phyloP scores from a whole-genome alignment of 2,329 filamentous ascomycete species.

The Colletotrichum endophyticum region DNA sequence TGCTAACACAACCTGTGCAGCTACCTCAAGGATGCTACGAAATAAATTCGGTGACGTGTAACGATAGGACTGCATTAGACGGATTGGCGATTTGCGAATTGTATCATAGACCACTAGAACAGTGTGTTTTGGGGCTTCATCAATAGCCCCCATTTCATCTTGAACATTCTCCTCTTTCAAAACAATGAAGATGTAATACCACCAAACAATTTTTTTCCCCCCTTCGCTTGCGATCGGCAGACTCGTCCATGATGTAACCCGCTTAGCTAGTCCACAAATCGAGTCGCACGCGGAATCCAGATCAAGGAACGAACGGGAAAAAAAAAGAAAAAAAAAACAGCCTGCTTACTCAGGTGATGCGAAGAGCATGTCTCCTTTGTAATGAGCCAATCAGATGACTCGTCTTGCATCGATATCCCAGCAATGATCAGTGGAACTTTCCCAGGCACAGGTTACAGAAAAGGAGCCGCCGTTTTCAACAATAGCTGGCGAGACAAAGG shows the following conservation, averaged over 20 bases:
- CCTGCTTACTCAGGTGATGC: conserved; percentile 1
- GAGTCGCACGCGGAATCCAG: not conserved
- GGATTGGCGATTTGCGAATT: conserved; percentile 26
- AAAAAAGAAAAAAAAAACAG: not conserved
- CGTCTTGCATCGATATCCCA: not conserved
- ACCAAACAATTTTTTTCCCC: not conserved
- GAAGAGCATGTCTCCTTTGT: not conserved
- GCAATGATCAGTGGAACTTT: not conserved
- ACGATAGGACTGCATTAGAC: conserved; percentile 31
- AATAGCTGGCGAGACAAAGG: not conserved
- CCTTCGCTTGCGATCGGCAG: not conserved
- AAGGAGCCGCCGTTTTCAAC: not conserved
- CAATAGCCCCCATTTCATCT: conserved; percentile 1
- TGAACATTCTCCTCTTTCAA: conserved; percentile 19
- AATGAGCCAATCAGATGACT: not conserved
- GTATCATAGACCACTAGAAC: conserved; percentile 34
- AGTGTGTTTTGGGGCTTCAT: conserved; percentile 16
- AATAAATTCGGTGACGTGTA: conserved; percentile 54
- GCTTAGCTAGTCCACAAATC: not conserved
- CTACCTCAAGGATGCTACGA: conserved; percentile 73
- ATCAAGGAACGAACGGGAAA: not conserved
- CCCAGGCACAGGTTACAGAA: not conserved
- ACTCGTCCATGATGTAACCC: not conserved
- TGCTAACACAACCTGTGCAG: conserved; percentile 41
- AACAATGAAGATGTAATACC: conserved; percentile 5